phyloP scores from a whole-genome alignment of 129 eudicot genomes.

The Oenanthe sinensis region DNA sequence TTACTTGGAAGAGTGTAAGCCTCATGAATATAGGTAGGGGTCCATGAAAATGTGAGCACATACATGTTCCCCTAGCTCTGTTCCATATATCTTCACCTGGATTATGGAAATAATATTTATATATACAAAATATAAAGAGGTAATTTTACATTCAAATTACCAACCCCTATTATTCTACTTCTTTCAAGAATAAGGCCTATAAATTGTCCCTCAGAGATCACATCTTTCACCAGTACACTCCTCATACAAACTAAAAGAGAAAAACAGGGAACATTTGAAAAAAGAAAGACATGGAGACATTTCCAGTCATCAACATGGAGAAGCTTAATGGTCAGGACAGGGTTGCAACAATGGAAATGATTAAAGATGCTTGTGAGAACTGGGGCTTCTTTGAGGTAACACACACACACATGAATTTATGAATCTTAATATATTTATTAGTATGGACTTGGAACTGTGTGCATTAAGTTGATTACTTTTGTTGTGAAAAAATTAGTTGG shows the following conservation, averaged over 20 bases:
- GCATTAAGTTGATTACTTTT: not conserved
- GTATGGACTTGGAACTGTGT: not conserved
- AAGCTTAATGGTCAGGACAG: constrained; percentile 83
- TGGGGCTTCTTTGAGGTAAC: constrained; percentile 98
- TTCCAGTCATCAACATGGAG: constrained; percentile 79
- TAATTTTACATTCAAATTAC: not conserved
- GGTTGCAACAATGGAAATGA: constrained; percentile 52
- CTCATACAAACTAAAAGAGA: not conserved
- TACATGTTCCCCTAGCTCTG: constrained; percentile 31
- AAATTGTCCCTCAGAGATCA: constrained; percentile 28
- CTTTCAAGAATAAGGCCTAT: constrained; percentile 31
- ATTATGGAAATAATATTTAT: not conserved
- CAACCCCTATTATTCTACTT: constrained; percentile 1
- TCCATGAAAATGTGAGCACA: constrained; percentile 34
- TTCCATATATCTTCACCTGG: constrained; percentile 10
- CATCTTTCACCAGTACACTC: not conserved
- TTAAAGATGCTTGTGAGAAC: constrained; percentile 89
- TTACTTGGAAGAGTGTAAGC: not conserved
- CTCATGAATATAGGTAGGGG: constrained; percentile 14
- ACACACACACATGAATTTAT: not conserved
- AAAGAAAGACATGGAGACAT: constrained; percentile 32
- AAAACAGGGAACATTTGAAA: not conserved
- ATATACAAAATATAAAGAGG: not conserved
- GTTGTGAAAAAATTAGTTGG: constrained; percentile 27
- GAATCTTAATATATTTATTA: not conserved